phyloP scores from a whole-genome alignment of 352 stramenopile genomes.

The Phytopythium sindhum region DNA sequence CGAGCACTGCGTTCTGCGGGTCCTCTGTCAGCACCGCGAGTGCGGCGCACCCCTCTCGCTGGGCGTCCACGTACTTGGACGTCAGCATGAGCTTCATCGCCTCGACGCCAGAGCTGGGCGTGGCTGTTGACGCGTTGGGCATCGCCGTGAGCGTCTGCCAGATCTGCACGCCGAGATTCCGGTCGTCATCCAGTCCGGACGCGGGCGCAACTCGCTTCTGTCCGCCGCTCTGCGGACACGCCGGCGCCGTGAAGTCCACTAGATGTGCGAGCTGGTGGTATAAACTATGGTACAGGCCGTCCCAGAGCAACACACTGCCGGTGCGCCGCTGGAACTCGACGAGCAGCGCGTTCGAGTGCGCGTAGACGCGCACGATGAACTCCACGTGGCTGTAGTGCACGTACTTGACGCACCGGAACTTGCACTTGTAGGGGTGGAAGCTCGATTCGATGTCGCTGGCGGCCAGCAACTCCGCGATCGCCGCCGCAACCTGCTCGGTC shows the following conservation, averaged over 20 bases:
- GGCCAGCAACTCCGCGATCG: constrained; percentile 42
- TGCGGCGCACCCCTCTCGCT: constrained; percentile 69
- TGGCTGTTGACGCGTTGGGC: constrained; percentile 20
- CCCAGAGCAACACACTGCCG: constrained; percentile 74
- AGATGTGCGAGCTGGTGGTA: constrained; percentile 52
- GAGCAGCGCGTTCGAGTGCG: constrained; percentile 36
- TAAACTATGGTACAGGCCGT: constrained; percentile 73
- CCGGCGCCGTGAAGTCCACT: constrained; percentile 40
- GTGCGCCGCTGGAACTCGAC: constrained; percentile 76
- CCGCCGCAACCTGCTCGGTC: constrained; percentile 19
- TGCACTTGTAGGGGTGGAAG: constrained; percentile 73
- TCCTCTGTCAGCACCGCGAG: constrained; percentile 72
- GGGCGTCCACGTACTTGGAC: constrained; percentile 62
- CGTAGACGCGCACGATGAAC: constrained; percentile 73
- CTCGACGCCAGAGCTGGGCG: constrained; percentile 63
- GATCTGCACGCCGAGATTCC: constrained; percentile 43
- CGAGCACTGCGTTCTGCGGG: constrained; percentile 52
- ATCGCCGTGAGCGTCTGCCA: constrained; percentile 48
- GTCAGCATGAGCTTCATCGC: constrained; percentile 87
- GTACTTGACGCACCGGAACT: constrained; percentile 87
- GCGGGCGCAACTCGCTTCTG: constrained; percentile 46
- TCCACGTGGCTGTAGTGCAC: constrained; percentile 83
- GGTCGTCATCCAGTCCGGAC: constrained; percentile 25
- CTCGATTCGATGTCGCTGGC: constrained; percentile 65
- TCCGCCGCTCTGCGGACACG: constrained; percentile 63